Evolutionary conservation across 306 rosid genomes (phyloP), one percentile per base, ranked within the genome.

Genomic region (Fragaria nilgerrensis): DNA sequence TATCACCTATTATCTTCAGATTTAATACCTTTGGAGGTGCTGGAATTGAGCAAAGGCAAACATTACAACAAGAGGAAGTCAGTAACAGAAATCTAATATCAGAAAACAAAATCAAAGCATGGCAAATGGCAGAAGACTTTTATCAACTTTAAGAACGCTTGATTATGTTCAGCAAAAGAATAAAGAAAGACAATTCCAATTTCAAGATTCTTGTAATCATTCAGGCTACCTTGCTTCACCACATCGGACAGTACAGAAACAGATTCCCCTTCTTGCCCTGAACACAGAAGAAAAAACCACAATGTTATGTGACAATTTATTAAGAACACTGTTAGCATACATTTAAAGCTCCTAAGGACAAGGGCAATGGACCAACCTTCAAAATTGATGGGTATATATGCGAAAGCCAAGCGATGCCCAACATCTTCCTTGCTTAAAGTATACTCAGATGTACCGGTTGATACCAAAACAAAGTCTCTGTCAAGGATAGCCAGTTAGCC

Each of bases 221-320:
- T 78, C 77, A 68, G 76, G 72, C 58, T 95, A 95, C 99, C 99
- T 90, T 89, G 90, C 86, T 87, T 89, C 68, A 95, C 98, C 72
- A 80, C 83, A 68, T 87, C 71, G 49, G 99, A 87, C 80, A 77
- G 34, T 49, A 83, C 73, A 27, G 98, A 90, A 70, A 84, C 69
- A 69, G 98, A 88, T 63, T 88, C 89, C 76, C 99, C 99, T 88
- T 95, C 97, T 79, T 90, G 94, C 53, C 99, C 99, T 95, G 85
- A 75, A 82, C 3, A 78, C 63, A 44, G 77, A 78, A 75, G 82
- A 44, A 75, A 74, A 75, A 77, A 70, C 34, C 74, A 77, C 68
- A 55, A 77, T 49, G 44, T 78, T 77, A 85, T 7, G 15, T 48
- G 70, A 59, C 49, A 43, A 79, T 43, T 37, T 47, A 32, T 20